These are phyloP conservation scores for Cytospora schulzeri DNA, from an alignment of 2,329 filamentous ascomycete genomes.

Conservation along the genomic window DNA sequence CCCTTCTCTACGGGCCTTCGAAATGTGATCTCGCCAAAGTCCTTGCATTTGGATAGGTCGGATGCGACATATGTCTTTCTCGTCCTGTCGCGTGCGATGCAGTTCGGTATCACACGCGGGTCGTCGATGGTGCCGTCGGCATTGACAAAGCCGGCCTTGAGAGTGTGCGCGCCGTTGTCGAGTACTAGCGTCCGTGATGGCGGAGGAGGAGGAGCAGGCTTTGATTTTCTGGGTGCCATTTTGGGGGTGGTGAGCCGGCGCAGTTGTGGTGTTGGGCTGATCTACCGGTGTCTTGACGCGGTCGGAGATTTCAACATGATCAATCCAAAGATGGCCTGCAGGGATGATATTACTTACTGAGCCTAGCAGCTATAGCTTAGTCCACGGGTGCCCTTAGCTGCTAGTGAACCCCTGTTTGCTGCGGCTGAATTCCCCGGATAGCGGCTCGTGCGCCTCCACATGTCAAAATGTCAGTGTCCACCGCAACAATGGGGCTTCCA, in stretches of 20 bases:
- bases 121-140: constrained; percentile 46
- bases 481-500: background rate
- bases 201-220: constrained; percentile 51
- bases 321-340: background rate
- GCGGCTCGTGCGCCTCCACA: background rate
- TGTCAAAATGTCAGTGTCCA: background rate
- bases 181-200: constrained; percentile 76
- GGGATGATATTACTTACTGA: background rate
- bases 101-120: constrained; percentile 83
- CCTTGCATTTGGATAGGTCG: constrained; percentile 76
- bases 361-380: too few species aligned
- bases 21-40: constrained; percentile 88
- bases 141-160: constrained; percentile 83
- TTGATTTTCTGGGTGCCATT: constrained; percentile 48
- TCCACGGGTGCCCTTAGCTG: too few species aligned
- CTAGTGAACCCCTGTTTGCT: background rate
- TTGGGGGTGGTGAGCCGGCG: background rate
- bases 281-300: background rate
- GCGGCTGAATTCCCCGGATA: constrained; percentile 1
- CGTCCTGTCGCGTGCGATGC: constrained; percentile 80
- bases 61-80: constrained; percentile 78
- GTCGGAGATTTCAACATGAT: background rate
- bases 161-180: constrained; percentile 88
- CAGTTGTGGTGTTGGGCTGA: background rate
- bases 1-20: constrained; percentile 91